Conservation (phyloP, 331 rosid species). For the Ulmus americana region DNA sequence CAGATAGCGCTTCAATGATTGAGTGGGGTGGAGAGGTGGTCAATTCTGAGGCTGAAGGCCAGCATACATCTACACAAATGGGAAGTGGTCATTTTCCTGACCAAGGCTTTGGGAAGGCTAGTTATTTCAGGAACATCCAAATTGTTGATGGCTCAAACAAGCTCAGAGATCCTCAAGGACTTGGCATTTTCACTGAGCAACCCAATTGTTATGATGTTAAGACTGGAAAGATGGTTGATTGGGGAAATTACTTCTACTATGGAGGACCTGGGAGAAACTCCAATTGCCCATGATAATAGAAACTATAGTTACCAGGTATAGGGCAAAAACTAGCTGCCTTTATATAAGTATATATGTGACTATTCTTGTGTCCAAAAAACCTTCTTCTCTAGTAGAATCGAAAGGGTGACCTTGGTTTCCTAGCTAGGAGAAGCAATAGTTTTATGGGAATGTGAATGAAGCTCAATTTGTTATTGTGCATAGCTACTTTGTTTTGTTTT, state of each 20-base stretch:
- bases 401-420: too few species aligned
- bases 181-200: slow-evolving; percentile 80
- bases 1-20: slow-evolving; percentile 86
- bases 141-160: slow-evolving; percentile 85
- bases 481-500: too few species aligned
- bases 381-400: too few species aligned
- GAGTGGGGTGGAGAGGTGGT: slow-evolving; percentile 99
- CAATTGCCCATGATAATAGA: slow-evolving; percentile 45
- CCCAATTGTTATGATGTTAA: slow-evolving; percentile 89
- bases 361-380: too few species aligned
- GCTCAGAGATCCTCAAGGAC: slow-evolving; percentile 74
- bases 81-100: slow-evolving; percentile 93
- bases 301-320: too few species aligned
- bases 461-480: too few species aligned
- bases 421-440: too few species aligned
- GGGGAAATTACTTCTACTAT: slow-evolving; percentile 93
- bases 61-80: slow-evolving; percentile 92
- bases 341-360: too few species aligned
- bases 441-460: too few species aligned
- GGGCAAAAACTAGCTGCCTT: too few species aligned
- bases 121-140: slow-evolving; percentile 83
- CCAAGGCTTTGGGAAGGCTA: slow-evolving; percentile 81
- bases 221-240: slow-evolving; percentile 75
- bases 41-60: slow-evolving; percentile 63
- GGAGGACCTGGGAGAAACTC: slow-evolving; percentile 93